Evolutionary conservation across 306 rosid genomes (phyloP), one percentile per base, ranked within the genome.

Genomic region (Neltuma alba): DNA sequence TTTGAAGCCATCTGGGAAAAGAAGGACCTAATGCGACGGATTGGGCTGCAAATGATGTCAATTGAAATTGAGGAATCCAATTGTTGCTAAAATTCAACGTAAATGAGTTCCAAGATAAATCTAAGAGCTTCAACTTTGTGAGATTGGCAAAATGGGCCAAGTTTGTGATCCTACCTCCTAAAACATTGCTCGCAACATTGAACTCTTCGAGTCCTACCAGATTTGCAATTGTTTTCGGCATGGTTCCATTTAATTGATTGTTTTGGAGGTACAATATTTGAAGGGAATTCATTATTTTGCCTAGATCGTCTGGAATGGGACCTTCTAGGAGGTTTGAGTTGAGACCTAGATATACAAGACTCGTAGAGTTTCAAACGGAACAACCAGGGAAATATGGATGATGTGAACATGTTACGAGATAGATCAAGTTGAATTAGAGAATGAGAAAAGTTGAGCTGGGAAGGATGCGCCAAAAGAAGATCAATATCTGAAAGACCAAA

Each of bases 1-100:
- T 77, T 54, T 13, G 50, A n/a, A 82, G 78, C 82, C 85, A 82
- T 13, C 44, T 63, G 0, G 85, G 79, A 33, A 82, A 76, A 1
- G 2, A 3, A 8, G 73, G 68, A 31, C 73, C 81, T 25, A 82
- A 1, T 0, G 9, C 16, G 61, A 60, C 62, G 12, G 38, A 25
- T 0, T 54, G 0, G 21, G 77, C 9, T 0, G 0, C 0, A 2
- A 77, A n/a, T 0, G 0, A 0, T 0, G 54, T 6, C 41, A 77
- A 33, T 2, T 82, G 76, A 40, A 82, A 77, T 0, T 62, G 82
- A 70, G 85, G 85, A 37, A 76, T 18, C 78, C 81, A 82, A 34
- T 70, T 38, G 23, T 13, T 9, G 3, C 27, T 10, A 2, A 76
- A n/a, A 11, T 76, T 62, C 9, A 81, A 34, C 25, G 42, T 38